phyloP scores from a whole-genome alignment of 257 asterid genomes.

The Capsicum rhomboideum region DNA sequence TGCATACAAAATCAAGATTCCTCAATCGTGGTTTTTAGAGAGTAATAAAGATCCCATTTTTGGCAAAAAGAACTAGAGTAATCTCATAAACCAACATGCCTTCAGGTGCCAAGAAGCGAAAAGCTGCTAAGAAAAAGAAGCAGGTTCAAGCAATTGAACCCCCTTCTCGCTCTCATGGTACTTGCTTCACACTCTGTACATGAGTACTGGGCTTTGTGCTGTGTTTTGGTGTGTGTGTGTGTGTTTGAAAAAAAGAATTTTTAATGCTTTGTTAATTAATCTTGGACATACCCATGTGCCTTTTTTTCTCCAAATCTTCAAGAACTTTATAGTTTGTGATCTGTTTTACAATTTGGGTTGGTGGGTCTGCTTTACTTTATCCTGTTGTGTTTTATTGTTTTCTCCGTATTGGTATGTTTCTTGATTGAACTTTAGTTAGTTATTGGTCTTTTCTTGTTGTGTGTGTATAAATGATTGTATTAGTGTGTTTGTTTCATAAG shows the following conservation, averaged over 20 bases:
- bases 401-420: slow-evolving; percentile 4
- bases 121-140: slow-evolving; percentile 40
- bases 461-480: background rate
- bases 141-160: slow-evolving; percentile 9
- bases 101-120: slow-evolving; percentile 19
- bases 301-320: background rate
- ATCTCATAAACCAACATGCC: slow-evolving; percentile 31
- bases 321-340: slow-evolving; percentile 22
- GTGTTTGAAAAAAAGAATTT: background rate
- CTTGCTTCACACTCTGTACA: background rate
- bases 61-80: background rate
- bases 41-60: background rate
- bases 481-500: background rate
- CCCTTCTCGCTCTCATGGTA: slow-evolving; percentile 24
- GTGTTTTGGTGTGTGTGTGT: background rate
- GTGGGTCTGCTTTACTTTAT: slow-evolving; percentile 24
- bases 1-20: background rate
- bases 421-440: background rate
- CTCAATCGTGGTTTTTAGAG: background rate
- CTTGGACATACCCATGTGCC: slow-evolving; percentile 20
- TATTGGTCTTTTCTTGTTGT: slow-evolving; percentile 9
- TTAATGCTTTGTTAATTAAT: slow-evolving; percentile 4
- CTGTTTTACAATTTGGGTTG: slow-evolving; percentile 20
- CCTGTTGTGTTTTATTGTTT: slow-evolving; percentile 10
- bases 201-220: background rate